Evolutionary conservation across 2,329 filamentous ascomycete genomes (phyloP).

Genomic region (Sporothrix pallida): DNA sequence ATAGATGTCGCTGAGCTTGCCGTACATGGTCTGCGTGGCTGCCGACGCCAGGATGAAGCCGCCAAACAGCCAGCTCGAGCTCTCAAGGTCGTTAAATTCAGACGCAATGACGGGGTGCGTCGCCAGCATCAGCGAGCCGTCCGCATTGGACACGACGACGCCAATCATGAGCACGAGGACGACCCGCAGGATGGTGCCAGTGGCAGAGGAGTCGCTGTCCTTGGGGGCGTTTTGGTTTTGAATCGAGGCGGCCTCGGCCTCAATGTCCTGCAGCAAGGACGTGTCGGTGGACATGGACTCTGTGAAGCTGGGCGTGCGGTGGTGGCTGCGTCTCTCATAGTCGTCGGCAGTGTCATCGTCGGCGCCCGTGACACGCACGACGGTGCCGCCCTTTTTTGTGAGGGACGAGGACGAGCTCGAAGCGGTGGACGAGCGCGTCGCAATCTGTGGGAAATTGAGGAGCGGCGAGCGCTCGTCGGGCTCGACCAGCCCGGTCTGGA

Average conservation of each 20-base stretch:
- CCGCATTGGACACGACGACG: conserved; percentile 70
- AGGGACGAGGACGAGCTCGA: background rate
- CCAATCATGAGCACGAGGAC: conserved; percentile 45
- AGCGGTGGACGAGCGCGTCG: background rate
- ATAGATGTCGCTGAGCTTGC: conserved; percentile 64
- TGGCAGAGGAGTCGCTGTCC: background rate
- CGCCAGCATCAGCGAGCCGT: conserved; percentile 68
- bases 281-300: conserved; percentile 33
- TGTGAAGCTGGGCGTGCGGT: conserved; percentile 21
- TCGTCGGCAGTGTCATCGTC: background rate
- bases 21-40: conserved; percentile 60
- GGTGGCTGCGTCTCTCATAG: background rate
- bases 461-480: conserved; percentile 34
- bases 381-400: background rate
- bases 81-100: conserved; percentile 61
- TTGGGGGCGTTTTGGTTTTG: conserved; percentile 5
- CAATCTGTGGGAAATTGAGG: conserved; percentile 20
- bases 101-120: conserved; percentile 68
- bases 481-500: background rate
- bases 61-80: conserved; percentile 64
- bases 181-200: conserved; percentile 22
- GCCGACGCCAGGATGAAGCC: conserved; percentile 58
- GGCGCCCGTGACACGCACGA: background rate
- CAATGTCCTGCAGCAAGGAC: conserved; percentile 34
- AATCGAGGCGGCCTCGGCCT: conserved; percentile 25